phyloP scores from a whole-genome alignment of 352 stramenopile species.

The Globisporangium cylindrosporum region DNA sequence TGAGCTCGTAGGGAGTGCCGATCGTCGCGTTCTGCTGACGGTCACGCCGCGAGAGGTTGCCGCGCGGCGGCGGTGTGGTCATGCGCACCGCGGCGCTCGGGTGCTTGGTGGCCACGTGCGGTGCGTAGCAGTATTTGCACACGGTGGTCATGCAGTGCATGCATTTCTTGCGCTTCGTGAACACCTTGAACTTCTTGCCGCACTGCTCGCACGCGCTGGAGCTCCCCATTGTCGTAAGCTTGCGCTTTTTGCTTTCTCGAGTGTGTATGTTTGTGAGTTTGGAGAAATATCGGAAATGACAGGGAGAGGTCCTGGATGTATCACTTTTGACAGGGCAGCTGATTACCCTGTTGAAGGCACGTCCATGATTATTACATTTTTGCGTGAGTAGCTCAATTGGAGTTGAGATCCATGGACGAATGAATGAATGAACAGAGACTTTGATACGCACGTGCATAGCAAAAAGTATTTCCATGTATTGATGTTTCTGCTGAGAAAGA shows the following conservation, averaged over 20 bases:
- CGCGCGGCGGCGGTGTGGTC: not conserved
- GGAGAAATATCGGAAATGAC: constrained; percentile 4
- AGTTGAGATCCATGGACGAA: too few relatives aligned
- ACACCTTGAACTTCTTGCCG: constrained; percentile 78
- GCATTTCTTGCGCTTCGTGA: constrained; percentile 66
- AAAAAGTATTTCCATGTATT: not conserved
- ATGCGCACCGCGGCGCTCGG: constrained; percentile 21
- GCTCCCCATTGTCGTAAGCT: not conserved
- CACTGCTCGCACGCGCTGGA: constrained; percentile 23
- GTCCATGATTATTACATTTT: not conserved
- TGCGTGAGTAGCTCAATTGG: not conserved
- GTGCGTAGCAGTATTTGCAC: constrained; percentile 51
- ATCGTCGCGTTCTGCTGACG: constrained; percentile 13
- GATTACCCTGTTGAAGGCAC: not conserved
- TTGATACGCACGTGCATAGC: not conserved
- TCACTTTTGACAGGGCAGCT: not conserved
- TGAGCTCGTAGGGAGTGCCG: not conserved
- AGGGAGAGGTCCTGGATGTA: not conserved
- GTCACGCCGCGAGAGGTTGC: not conserved
- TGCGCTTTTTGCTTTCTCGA: not conserved
- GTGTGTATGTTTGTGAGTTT: not conserved
- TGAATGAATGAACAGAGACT: not conserved
- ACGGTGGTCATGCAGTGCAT: constrained; percentile 58
- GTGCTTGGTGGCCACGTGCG: constrained; percentile 52
- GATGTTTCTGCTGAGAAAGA: not conserved